Conservation (phyloP, 176 grass and related monocot species). For the Avena sativa region DNA sequence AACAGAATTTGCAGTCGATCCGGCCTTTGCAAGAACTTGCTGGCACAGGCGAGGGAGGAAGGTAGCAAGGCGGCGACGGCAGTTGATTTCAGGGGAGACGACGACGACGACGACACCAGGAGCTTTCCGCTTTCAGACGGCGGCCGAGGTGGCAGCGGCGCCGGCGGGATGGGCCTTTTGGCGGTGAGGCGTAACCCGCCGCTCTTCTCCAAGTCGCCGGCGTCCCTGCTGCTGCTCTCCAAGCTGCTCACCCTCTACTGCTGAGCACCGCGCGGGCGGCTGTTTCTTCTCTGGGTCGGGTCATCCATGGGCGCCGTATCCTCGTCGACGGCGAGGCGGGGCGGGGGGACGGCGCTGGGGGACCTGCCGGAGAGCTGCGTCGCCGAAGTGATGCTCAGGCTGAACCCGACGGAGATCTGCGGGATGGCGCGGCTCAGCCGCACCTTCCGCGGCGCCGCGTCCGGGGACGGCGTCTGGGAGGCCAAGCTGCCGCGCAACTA, state of each 20-base stretch:
- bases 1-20: neutral
- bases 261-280: neutral
- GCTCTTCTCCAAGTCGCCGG: conserved; percentile 60
- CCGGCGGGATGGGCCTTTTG: conserved; percentile 50
- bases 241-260: conserved; percentile 83
- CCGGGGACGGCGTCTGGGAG: conserved; percentile 80
- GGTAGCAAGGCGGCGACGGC: too few species aligned
- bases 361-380: conserved; percentile 87
- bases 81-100: neutral
- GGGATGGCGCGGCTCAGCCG: conserved; percentile 74
- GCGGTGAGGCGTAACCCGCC: conserved; percentile 48
- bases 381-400: conserved; percentile 87
- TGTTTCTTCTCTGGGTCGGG: conserved; percentile 5
- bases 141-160: conserved; percentile 34
- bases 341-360: conserved; percentile 52
- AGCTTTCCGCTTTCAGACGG: conserved; percentile 27
- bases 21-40: conserved; percentile 1
- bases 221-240: conserved; percentile 82
- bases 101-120: conserved; percentile 22
- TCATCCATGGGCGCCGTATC: conserved; percentile 68
- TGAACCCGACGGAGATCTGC: conserved; percentile 84
- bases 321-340: conserved; percentile 49
- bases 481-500: conserved; percentile 92
- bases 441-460: conserved; percentile 75
- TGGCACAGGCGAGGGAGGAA: neutral